Evolutionary conservation across 345 rosid genomes (phyloP).

Genomic region (Gossypium raimondii): DNA sequence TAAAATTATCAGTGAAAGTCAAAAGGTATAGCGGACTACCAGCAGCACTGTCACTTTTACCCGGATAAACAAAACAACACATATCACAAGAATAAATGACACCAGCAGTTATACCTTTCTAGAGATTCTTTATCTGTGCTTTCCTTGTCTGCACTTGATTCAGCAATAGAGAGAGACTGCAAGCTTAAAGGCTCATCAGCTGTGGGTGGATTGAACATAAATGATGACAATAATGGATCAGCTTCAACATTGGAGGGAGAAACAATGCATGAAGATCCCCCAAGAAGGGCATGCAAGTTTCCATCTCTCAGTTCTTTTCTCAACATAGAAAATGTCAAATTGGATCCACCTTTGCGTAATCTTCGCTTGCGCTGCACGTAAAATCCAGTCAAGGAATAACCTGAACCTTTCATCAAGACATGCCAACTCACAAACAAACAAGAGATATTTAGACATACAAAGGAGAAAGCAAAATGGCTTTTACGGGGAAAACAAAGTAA

Average conservation of each 20-base stretch:
- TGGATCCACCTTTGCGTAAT: slow-evolving; percentile 54
- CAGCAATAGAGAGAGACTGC: slow-evolving; percentile 27
- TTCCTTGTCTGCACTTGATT: slow-evolving; percentile 30
- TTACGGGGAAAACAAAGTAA: not conserved
- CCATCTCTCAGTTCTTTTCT: slow-evolving; percentile 71
- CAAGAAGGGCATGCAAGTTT: slow-evolving; percentile 56
- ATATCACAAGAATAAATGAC: not conserved
- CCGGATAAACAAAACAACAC: not conserved
- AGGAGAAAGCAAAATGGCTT: not conserved
- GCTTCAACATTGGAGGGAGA: slow-evolving; percentile 55
- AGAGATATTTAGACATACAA: not conserved
- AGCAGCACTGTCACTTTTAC: not conserved
- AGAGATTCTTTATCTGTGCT: slow-evolving; percentile 29
- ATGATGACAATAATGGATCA: slow-evolving; percentile 68
- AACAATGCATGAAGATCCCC: slow-evolving; percentile 50
- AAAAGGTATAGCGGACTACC: not conserved
- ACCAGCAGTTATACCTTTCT: slow-evolving; percentile 34
- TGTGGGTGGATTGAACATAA: slow-evolving; percentile 44
- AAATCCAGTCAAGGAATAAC: slow-evolving; percentile 49
- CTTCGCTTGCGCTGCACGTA: slow-evolving; percentile 73
- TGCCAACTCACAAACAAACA: not conserved
- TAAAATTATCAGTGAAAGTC: no score
- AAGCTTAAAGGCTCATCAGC: slow-evolving; percentile 28
- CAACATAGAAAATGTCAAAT: slow-evolving; percentile 50
- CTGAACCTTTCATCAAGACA: slow-evolving; percentile 6